Evolutionary conservation across 805 yeast species (phyloP), one percentile per base, ranked within the genome.

Genomic region (Isabelozyma heimii): DNA sequence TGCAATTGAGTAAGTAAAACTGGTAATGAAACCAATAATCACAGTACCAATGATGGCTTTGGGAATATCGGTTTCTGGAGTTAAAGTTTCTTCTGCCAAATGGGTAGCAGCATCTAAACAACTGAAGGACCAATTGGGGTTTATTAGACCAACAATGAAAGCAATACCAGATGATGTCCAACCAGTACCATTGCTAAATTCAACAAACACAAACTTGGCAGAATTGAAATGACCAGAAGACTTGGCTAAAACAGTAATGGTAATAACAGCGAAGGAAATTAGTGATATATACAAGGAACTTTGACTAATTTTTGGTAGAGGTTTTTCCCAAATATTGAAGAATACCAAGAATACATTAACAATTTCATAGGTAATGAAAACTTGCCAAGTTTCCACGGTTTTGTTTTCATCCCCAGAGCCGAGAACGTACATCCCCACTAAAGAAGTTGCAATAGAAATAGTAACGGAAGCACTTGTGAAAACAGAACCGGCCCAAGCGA

Each of bases 81-180:
- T 70, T 37, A 75, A 68, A 37, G 76, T 76, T 59, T 85, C 90
- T 59, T 85, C 91, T 17, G 86, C 83, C 77, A 85, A 74, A 57
- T 85, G 90, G 2, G 89, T 82, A 2, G 89, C 88, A 49, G 83
- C 80, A 59, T 85, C 91, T 44, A 83, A 72, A 54, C 89, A 84
- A 26, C 83, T 75, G 68, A 83, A 84, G 8, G 85, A 80, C 87
- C 87, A 85, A 48, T 82, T 79, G 5, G 89, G 87, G 60, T 84
- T 84, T 54, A 84, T 78, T 43, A 84, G 65, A n/a, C 90, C 89
- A n/a, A 83, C 80, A 48, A 84, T 76, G 60, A 84, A 82, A 0
- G 87, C 85, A 62, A 83, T 76, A 27, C 80, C 88, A 1, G 79
- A 54, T 2, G 79, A 70, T 8, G 69, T 54, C 87, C 88, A 83